These are phyloP conservation scores for Quercus ilex DNA, from an alignment of 306 rosid genomes.

Conservation along the genomic window DNA sequence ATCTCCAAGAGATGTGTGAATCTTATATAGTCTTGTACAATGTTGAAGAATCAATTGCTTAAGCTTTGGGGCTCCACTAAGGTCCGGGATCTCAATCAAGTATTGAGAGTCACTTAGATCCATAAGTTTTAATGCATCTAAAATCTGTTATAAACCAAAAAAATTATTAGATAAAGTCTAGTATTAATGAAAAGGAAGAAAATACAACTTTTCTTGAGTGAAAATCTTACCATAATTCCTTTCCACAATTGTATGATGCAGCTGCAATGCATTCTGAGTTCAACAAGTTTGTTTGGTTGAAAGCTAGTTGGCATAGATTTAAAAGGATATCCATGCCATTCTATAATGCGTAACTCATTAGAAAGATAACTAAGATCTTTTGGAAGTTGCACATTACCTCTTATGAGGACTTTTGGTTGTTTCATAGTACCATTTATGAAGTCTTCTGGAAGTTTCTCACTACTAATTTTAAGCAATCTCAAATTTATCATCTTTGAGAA, in stretches of 20 bases:
- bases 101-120: conserved; percentile 21
- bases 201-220: conserved; percentile 11
- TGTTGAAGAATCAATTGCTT: too few species aligned
- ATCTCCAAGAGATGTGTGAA: too few species aligned
- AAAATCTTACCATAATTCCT: neutral
- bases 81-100: conserved; percentile 13
- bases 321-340: conserved; percentile 29
- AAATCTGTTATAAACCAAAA: conserved; percentile 3
- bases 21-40: too few species aligned
- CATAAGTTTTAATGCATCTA: conserved; percentile 19
- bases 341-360: conserved; percentile 18
- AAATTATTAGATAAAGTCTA: too few species aligned
- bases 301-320: conserved; percentile 21
- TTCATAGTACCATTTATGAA: too few species aligned
- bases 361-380: conserved; percentile 23
- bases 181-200: too few species aligned
- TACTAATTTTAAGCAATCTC: too few species aligned
- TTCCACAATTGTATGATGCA: conserved; percentile 30
- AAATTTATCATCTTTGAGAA: too few species aligned
- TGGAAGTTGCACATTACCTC: conserved; percentile 16
- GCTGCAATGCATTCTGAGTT: conserved; percentile 24
- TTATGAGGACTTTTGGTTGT: too few species aligned
- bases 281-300: conserved; percentile 26
- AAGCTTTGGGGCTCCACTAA: conserved; percentile 26
- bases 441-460: too few species aligned